Conservation (phyloP, 805 yeast genomes). For the Wickerhamia fluorescens region DNA sequence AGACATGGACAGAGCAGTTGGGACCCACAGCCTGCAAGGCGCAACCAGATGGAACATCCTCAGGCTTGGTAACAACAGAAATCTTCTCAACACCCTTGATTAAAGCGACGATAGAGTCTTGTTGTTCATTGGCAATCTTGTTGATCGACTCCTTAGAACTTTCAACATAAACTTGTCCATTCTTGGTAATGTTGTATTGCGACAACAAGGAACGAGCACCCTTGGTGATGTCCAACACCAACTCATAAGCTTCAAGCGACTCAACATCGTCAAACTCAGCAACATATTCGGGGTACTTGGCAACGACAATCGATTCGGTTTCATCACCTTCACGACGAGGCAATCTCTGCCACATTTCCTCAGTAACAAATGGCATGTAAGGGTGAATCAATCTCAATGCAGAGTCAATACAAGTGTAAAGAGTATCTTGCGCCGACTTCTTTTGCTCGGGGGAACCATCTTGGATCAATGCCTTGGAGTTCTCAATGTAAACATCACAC, state of each 20-base stretch:
- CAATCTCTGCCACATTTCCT: conserved; percentile 98
- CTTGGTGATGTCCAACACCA: conserved; percentile 80
- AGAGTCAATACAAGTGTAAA: conserved; percentile 87
- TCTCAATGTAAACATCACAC: conserved; percentile 97
- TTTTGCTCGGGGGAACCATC: conserved; percentile 85
- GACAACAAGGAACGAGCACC: conserved; percentile 87
- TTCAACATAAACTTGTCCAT: conserved; percentile 81
- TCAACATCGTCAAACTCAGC: conserved; percentile 54
- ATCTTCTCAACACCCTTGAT: conserved; percentile 84
- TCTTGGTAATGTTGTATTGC: conserved; percentile 82
- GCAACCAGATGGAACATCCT: conserved; percentile 80
- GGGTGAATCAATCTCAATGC: conserved; percentile 93
- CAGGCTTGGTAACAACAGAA: conserved; percentile 47
- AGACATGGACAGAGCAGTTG: conserved; percentile 75
- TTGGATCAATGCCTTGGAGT: conserved; percentile 84
- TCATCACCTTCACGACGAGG: conserved; percentile 77
- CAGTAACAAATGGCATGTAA: conserved; percentile 96
- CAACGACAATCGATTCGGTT: conserved; percentile 67
- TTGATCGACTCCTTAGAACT: conserved; percentile 42
- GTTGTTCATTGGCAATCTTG: conserved; percentile 59
- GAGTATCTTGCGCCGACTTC: conserved; percentile 87
- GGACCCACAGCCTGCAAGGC: conserved; percentile 79
- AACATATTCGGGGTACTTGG: conserved; percentile 67
- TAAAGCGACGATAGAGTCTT: conserved; percentile 81
- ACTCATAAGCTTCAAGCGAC: conserved; percentile 72